phyloP scores from a whole-genome alignment of 2,329 filamentous ascomycete species.

The Mycosphaerelloides madeirae region DNA sequence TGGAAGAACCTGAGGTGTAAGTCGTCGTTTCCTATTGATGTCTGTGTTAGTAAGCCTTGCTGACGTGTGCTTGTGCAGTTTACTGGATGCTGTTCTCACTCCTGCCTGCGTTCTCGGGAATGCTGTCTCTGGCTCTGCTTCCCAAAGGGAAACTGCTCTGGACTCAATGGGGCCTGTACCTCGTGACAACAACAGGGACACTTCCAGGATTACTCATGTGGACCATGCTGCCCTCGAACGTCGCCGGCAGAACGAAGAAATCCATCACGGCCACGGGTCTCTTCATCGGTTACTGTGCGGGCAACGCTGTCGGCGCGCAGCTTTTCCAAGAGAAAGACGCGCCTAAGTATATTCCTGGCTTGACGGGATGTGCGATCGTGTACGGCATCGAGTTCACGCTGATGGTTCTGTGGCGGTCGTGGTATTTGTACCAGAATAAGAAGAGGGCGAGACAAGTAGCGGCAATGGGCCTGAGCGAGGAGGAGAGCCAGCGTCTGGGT shows the following conservation, averaged over 20 bases:
- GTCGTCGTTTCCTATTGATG: background rate
- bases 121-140: constrained; percentile 6
- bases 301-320: constrained; percentile 43
- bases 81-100: constrained; percentile 7
- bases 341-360: constrained; percentile 41
- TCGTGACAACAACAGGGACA: constrained; percentile 7
- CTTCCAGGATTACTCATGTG: constrained; percentile 8
- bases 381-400: constrained; percentile 4
- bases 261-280: constrained; percentile 41
- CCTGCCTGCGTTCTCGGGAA: constrained; percentile 6
- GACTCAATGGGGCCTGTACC: constrained; percentile 6
- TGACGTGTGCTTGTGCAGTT: background rate
- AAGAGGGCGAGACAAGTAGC: constrained; percentile 2
- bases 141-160: constrained; percentile 1
- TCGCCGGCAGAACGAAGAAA: constrained; percentile 43
- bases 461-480: constrained; percentile 4
- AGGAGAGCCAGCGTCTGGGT: constrained; percentile 4
- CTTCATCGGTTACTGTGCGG: constrained; percentile 43
- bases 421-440: constrained; percentile 8
- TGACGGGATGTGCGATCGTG: constrained; percentile 32
- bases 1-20: constrained; percentile 7
- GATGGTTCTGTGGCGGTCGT: constrained; percentile 6
- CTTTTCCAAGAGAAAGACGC: constrained; percentile 42
- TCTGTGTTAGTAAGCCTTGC: background rate
- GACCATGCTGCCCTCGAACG: constrained; percentile 35